phyloP scores from a whole-genome alignment of 257 asterid species.

The Solanum infundibuliforme region DNA sequence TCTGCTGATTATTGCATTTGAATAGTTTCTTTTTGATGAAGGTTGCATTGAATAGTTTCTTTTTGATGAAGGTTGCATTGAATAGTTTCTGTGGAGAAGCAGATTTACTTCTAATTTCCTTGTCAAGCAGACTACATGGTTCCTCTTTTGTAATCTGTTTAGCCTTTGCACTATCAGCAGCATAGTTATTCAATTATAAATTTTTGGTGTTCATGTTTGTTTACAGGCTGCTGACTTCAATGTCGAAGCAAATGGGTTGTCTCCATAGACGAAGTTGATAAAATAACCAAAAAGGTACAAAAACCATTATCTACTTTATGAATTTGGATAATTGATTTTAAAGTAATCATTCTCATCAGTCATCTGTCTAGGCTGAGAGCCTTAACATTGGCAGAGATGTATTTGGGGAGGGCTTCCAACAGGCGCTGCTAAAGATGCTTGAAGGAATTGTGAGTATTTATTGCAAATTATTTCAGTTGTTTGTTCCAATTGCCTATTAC shows the following conservation, averaged over 20 bases:
- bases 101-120: not conserved
- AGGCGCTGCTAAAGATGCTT: conserved; percentile 83
- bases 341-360: not conserved
- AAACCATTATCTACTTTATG: not conserved
- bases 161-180: not conserved
- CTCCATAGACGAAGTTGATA: conserved; percentile 85
- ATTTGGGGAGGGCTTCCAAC: conserved; percentile 89
- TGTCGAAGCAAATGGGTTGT: conserved; percentile 80
- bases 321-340: not conserved
- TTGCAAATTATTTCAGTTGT: not conserved
- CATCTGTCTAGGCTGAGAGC: conserved; percentile 60
- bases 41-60: not conserved
- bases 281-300: conserved; percentile 78
- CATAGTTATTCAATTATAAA: not conserved
- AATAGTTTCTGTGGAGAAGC: not conserved
- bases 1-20: not conserved
- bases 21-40: not conserved
- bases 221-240: conserved; percentile 68
- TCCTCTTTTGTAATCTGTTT: not conserved
- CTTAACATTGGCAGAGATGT: conserved; percentile 70
- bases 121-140: not conserved
- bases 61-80: not conserved
- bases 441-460: conserved; percentile 80
- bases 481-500: too few species aligned
- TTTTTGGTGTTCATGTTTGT: conserved; percentile 11